Base-by-base conservation (phyloP, 1,284 basidiomycete genomes). In the Pseudozyma pruni region DNA sequence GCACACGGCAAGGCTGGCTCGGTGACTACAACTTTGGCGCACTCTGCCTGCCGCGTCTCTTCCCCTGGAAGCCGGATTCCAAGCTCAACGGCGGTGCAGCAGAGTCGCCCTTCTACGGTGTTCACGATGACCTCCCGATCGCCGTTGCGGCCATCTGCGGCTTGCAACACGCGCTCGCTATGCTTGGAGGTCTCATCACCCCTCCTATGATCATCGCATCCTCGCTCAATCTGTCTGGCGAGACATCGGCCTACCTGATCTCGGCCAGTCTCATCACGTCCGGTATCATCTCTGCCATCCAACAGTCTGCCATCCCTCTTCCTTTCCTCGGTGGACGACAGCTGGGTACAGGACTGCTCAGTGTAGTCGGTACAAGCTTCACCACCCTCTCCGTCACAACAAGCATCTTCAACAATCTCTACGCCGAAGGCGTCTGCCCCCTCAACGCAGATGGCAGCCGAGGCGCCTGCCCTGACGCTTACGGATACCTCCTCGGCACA, bases 311-410 rank as follows among this genome's bases (percentile, higher is more conserved):
- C 5, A 78, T 90, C 25, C 86, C 83, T 43, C 84, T 92, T 1
- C 89, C 87, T 63, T 83, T 85, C 20, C 37, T 59, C 2, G 62
- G 62, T 11, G 84, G 86, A 5, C 89, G 89, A 68, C 88, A 89
- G 51, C 85, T 91, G 32, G 90, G 90, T 4, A 91, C 90, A 8
- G 92, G 92, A 0, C 82, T 93, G 19, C 85, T 93, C 50, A 89
- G 88, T 5, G 91, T 93, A 2, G 91, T 93, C n/a, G 91, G 91
- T 9, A 93, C 91, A 0, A 90, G 89, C 75, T 93, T 93, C 77
- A 87, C 91, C 8, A 92, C 90, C 0, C 84, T 93, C 14, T 89
- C 88, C 41, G 91, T 90, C 2, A 90, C 89, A 1, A 87, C 87
- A 1, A 50, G 39, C 32, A 87, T 90, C 48, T 89, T 89, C 76